Evolutionary conservation across 164 flowering plant genomes (phyloP), one percentile per base, ranked within the genome.

Genomic region (Magnolia kwangsiensis): DNA sequence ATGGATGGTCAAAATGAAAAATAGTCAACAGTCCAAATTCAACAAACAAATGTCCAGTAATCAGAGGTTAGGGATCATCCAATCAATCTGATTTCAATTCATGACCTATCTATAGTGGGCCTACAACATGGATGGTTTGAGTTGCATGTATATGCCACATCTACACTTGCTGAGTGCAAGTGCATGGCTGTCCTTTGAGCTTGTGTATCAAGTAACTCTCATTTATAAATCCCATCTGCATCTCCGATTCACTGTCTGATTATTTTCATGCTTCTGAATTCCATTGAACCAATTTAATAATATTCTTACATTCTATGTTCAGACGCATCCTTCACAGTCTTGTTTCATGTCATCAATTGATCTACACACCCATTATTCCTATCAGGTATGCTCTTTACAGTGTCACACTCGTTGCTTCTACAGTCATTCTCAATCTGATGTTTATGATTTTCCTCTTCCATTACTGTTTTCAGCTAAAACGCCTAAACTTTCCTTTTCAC

Each of bases 321-420:
- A 96, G 98, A 94, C 99, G 11, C 99, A 96, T 89, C 98, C 99
- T 72, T 79, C 99, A 3, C 99, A 96, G 79, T 92, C 98, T 71
- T 96, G 99, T 85, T 96, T 96, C 85, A 96, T 94, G 98, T 94
- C 99, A 29, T 96, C 98, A 8, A 80, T 96, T 69, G 99, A 96
- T 86, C 78, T 96, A 71, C 99, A 96, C 81, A 96, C 98, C 19
- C 99, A 96, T 75, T 96, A 96, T 78, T 90, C 97, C 68, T 96
- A 96, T 83, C 99, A 96, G 97, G 98, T 80, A 74, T 29, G 58
- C 4, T 13, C 24, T 21, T 55, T 55, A 16, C 18, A 3, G 5
- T 37, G 3, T 37, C 45, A 37, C 45, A 10, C 18, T 55, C 18
- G 18, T 16, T 16, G 18, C 61, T 55, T 55, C 61, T 55, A 16